Evolutionary conservation across 75 land plant species (phyloP).

Genomic region (Ceratopteris richardii): DNA sequence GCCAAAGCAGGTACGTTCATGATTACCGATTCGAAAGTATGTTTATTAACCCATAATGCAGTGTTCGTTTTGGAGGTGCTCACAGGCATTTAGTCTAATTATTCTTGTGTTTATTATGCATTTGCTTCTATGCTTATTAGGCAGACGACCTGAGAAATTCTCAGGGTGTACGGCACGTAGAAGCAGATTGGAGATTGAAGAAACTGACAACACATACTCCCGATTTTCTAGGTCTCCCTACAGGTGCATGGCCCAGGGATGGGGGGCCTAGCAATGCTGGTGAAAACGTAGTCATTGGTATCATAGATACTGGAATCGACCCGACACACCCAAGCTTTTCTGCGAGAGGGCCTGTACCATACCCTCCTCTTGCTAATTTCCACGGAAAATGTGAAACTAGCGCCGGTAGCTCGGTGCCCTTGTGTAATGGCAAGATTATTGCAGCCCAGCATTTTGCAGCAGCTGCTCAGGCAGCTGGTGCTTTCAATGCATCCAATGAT

Average conservation of each 20-base stretch:
- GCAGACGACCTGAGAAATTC: conserved; percentile 51
- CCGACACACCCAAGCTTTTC: conserved; percentile 92
- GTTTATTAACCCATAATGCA: too few species aligned
- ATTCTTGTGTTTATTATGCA: too few species aligned
- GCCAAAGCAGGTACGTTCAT: conserved; percentile 4
- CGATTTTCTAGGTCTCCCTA: conserved; percentile 75
- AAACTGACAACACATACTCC: conserved; percentile 85
- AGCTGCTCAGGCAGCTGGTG: conserved; percentile 80
- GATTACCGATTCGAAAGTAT: background rate
- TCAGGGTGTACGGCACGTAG: conserved; percentile 51
- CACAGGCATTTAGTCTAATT: too few species aligned
- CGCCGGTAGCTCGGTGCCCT: conserved; percentile 36
- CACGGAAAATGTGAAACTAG: conserved; percentile 69
- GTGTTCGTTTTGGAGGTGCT: too few species aligned
- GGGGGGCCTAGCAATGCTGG: conserved; percentile 54
- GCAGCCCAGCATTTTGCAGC: conserved; percentile 93
- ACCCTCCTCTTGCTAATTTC: conserved; percentile 57
- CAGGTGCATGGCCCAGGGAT: conserved; percentile 73
- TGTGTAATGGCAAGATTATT: conserved; percentile 90
- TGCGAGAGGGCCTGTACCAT: conserved; percentile 36
- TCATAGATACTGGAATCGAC: conserved; percentile 89
- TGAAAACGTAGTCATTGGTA: conserved; percentile 58
- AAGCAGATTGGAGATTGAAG: conserved; percentile 56
- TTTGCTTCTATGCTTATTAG: conserved; percentile 15
- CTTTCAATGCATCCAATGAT: conserved; percentile 66